Base-by-base conservation (phyloP, 441 rosid genomes). In the Erodium texanum region DNA sequence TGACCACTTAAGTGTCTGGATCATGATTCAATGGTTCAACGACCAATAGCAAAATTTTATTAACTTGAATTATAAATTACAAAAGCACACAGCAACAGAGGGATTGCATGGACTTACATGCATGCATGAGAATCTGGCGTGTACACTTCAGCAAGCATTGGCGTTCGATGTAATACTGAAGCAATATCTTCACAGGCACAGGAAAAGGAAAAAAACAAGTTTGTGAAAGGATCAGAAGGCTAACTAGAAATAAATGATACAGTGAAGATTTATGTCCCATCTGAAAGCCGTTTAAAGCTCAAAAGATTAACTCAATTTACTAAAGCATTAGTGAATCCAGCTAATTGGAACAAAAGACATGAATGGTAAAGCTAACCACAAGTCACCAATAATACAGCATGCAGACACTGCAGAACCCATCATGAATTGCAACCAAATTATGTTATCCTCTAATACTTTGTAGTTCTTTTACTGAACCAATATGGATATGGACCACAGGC, bases 111-210 rank as follows among this genome's bases (percentile, higher is more conserved):
- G 38, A 81, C 96, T 78, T 87, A 94, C 99, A 77, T 32, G 99
- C 87, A 85, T 84, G 92, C 73, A 76, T 72, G 73, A 95, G 87
- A 79, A 92, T 83, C 73, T 76, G 82, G 82, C 91, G 78, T n/a
- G 89, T 88, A 77, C 98, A 90, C 85, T 92, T 95, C 71, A 95
- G 83, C 80, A 95, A 80, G 88, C 99, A 95, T 73, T 95, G 98
- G 18, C 99, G 87, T 82, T 95, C 98, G 6, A 87, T 74, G 81
- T 89, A 92, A 81, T 86, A 95, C 72, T 87, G 93, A 68, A 89
- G 88, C 83, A 85, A 76, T 66, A 86, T 73, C 99, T 94, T 84
- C 84, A 75, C 15, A 76, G 68, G 16, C 74, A 70, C 48, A 70
- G 3, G 20, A 67, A 70, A 68, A 67, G 38, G 68, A n/a, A 76